Evolutionary conservation across 169 alveolate genomes (phyloP).

Genomic region (Plasmodium yoelii): DNA sequence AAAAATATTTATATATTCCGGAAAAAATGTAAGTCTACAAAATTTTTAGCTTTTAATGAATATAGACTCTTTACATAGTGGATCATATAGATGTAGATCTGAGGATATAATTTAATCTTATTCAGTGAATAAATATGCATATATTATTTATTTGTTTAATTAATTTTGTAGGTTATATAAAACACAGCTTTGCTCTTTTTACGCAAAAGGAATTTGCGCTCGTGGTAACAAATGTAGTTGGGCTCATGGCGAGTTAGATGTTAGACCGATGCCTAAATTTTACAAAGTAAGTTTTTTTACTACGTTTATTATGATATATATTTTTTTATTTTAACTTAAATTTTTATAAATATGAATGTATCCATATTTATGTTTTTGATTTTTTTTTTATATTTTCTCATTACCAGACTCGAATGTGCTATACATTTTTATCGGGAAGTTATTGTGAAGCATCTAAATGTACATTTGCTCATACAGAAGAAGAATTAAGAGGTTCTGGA

Average conservation of each 20-base stretch:
- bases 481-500: conserved; percentile 64
- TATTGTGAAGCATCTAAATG: conserved; percentile 70
- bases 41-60: too few relatives aligned
- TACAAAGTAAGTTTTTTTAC: conserved; percentile 28
- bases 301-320: background rate
- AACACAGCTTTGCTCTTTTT: conserved; percentile 67
- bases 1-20: too few relatives aligned
- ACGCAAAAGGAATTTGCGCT: conserved; percentile 66
- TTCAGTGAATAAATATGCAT: too few relatives aligned
- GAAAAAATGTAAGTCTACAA: too few relatives aligned
- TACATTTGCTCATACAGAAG: conserved; percentile 67
- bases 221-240: conserved; percentile 64
- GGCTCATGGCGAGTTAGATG: conserved; percentile 68
- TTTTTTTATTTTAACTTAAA: too few relatives aligned
- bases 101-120: too few relatives aligned
- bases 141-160: too few relatives aligned
- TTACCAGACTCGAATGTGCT: conserved; percentile 64
- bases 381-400: background rate
- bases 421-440: conserved; percentile 56
- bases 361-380: background rate
- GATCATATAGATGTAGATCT: too few relatives aligned
- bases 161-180: conserved; percentile 34
- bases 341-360: background rate
- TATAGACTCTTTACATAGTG: too few relatives aligned
- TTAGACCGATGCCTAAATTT: conserved; percentile 65